A percentile compares a stretch with the other conserved stretches of the same genome.
phyloP scores from a whole-genome alignment of 2,329 filamentous ascomycete species.

The Phialophora verrucosa region DNA sequence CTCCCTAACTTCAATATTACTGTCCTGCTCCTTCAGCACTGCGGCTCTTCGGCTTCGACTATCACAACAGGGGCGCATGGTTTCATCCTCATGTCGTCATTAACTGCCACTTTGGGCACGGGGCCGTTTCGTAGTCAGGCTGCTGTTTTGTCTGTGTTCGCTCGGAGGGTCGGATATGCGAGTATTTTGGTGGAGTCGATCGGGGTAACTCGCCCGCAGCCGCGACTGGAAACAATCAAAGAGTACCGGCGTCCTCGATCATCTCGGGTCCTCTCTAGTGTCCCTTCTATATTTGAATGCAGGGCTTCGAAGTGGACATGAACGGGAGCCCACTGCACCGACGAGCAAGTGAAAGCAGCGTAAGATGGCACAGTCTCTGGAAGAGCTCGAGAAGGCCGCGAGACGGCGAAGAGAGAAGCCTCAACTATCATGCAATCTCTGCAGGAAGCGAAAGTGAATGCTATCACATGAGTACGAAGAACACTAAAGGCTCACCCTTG shows the following conservation, averaged over 20 bases:
- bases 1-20: neutral
- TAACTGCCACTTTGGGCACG: neutral
- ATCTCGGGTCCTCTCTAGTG: neutral
- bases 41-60: no score
- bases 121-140: neutral
- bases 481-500: slow-evolving; percentile 39
- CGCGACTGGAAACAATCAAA: neutral
- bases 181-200: slow-evolving; percentile 2
- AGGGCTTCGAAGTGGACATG: neutral
- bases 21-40: neutral
- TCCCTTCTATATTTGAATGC: neutral
- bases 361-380: neutral
- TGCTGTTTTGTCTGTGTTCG: neutral
- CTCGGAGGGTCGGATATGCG: neutral
- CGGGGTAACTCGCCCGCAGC: neutral
- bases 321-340: neutral
- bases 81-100: neutral
- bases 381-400: slow-evolving; percentile 13
- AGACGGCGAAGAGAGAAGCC: slow-evolving; percentile 26
- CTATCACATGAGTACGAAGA: neutral
- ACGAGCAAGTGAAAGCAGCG: neutral
- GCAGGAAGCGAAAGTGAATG: slow-evolving; percentile 25
- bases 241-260: neutral
- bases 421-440: slow-evolving; percentile 26
- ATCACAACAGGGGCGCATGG: no score